Base-by-base conservation (phyloP, 495 filamentous ascomycete species). In the Penicillium psychrofluorescens region DNA sequence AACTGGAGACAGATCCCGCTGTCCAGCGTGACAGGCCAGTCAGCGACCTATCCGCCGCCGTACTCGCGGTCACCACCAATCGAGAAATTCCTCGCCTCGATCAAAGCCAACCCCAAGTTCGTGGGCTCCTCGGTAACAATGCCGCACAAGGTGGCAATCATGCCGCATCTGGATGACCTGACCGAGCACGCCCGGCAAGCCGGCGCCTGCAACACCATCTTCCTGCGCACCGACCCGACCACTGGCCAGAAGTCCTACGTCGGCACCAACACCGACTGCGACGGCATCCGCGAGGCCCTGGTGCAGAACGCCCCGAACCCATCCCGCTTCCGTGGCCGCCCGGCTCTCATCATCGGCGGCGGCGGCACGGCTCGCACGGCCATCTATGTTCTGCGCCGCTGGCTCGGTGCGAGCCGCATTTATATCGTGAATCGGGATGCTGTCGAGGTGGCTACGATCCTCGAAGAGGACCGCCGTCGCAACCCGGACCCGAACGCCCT, bases 251-350 rank as follows among this genome's bases (percentile, higher is more conserved):
- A 63, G 30, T 48, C 66, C 29, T 77, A 77, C 49, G 71, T 80
- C 50, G 85, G 84, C 16, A 84, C 84, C 34, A 88, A 89, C 68
- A 88, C 85, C 14, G 84, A 89, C 61, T 83, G 80, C 41, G 76
- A 84, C 48, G 85, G 84, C 12, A 78, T 88, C 45, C 77, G 81
- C 22, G 79, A 86, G 49, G 77, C 81, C 4, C 79, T 88, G 49
- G 60, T 75, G 32, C 74, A 81, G 53, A 85, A 85, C 57, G 51
- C 67, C 13, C 64, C 70, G 0, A 58, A 63, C 11, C 40, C 41
- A 5, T 48, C 48, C 29, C 50, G 70, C 14, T 81, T 78, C 58
- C 69, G 70, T 43, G 66, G 67, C 46, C 67, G 72, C 37, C 80
- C 81, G 8, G 81, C 71, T 8, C 56, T 84, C 41, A 78, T 84